Evolutionary conservation across 2,329 filamentous ascomycete species (phyloP).

Genomic region (Daldinia sp.): DNA sequence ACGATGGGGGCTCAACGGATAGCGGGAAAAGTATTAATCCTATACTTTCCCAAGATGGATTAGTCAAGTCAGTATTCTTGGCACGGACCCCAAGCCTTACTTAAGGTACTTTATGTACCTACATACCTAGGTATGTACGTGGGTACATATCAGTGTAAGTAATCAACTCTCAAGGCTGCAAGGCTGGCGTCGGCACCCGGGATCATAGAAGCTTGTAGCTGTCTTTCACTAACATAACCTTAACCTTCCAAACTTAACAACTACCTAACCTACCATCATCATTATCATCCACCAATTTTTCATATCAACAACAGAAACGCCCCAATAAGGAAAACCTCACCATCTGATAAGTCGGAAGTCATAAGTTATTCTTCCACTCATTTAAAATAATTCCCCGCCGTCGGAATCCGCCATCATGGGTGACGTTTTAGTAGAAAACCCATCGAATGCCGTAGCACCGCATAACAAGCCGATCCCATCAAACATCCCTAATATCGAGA

Average conservation of each 20-base stretch:
- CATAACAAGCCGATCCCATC: slow-evolving; percentile 85
- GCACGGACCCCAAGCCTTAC: slow-evolving; percentile 17
- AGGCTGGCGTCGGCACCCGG: slow-evolving; percentile 47
- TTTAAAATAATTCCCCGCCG: slow-evolving; percentile 5
- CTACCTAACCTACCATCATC: slow-evolving; percentile 6
- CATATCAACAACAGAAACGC: not conserved
- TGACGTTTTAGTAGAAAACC: slow-evolving; percentile 87
- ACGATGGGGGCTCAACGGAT: not conserved
- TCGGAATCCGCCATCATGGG: slow-evolving; percentile 71
- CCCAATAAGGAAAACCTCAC: not conserved
- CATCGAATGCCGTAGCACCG: slow-evolving; percentile 77
- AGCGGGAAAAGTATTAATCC: slow-evolving; percentile 38
- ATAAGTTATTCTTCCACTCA: not conserved
- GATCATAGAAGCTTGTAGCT: slow-evolving; percentile 23
- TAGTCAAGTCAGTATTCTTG: slow-evolving; percentile 14
- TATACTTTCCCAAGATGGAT: slow-evolving; percentile 27
- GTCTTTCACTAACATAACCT: slow-evolving; percentile 21
- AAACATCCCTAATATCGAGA: slow-evolving; percentile 89
- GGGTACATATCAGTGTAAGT: not conserved
- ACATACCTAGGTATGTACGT: not conserved
- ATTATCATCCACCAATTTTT: slow-evolving; percentile 19
- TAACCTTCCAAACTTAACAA: slow-evolving; percentile 21
- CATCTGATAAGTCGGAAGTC: not conserved
- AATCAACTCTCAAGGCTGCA: slow-evolving; percentile 46
- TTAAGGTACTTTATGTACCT: not conserved